Base-by-base conservation (phyloP, 306 rosid species). In the Prunus fruticosa region DNA sequence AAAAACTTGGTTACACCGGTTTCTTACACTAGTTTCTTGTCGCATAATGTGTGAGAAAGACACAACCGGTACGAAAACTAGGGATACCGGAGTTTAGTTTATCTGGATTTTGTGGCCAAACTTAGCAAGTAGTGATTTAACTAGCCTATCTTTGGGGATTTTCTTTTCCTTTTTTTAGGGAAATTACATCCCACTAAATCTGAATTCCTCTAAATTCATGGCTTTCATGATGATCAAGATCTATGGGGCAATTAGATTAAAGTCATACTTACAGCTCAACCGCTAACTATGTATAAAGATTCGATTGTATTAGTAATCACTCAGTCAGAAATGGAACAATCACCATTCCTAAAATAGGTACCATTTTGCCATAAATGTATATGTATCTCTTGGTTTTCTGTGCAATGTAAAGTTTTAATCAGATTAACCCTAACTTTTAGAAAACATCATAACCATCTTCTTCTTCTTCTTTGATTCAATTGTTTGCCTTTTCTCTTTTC, bases 171-270 rank as follows among this genome's bases (percentile, higher is more conserved):
- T 19, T 60, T 3, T 38, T 25, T 3, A 30, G 67, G 43, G 22
- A 45, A 43, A 57, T 41, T 73, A 58, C 68, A 41, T 25, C 76
- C 52, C 56, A 10, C 77, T 73, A 46, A 73, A 27, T 73, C 27
- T 73, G 47, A 60, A 45, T 18, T 32, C 58, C 30, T 73, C 69
- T 45, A 60, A 73, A 60, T 60, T 61, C n/a, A 60, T 25, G 76
- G 47, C 69, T 73, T 38, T n/a, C 28, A 58, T 22, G 34, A 23
- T 23, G 28, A 43, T 43, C 57, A 63, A 30, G 46, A 63, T 73
- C 12, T 27, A 8, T 34, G 69, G 69, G 15, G n/a, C 69, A 64
- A 64, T 57, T 58, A 14, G 7, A 56, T 30, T 63, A 5, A 28
- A 28, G 47, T 50, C 74, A 52, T n/a, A 71, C 16, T 28, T 54